These are phyloP conservation scores for Colletotrichum navitas DNA, from an alignment of 2,329 filamentous ascomycete genomes.

Conservation along the genomic window DNA sequence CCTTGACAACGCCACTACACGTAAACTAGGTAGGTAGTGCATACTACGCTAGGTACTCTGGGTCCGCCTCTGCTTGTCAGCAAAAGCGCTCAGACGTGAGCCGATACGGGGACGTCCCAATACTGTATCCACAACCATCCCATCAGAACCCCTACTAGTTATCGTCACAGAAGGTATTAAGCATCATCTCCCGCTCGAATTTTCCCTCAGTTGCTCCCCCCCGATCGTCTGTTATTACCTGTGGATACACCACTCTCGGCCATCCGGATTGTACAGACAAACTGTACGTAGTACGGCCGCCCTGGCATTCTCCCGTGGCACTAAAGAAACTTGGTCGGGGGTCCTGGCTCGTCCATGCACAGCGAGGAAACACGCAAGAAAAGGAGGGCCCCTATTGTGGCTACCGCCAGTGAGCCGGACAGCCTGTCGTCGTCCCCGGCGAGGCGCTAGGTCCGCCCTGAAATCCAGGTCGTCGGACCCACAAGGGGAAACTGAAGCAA, in stretches of 20 bases:
- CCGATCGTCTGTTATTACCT: constrained; percentile 34
- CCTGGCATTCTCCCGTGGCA: constrained; percentile 12
- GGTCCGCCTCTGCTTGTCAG: constrained; percentile 6
- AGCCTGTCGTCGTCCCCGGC: constrained; percentile 15
- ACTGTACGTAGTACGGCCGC: not conserved
- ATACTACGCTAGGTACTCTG: too few species aligned
- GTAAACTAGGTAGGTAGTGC: too few species aligned
- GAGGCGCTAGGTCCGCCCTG: constrained; percentile 24
- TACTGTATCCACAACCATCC: not conserved
- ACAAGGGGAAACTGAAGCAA: constrained; percentile 20
- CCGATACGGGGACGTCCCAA: not conserved
- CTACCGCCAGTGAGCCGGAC: constrained; percentile 24
- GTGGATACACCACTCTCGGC: constrained; percentile 36
- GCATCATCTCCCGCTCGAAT: constrained; percentile 31
- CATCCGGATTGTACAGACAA: constrained; percentile 30
- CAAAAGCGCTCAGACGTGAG: constrained; percentile 21
- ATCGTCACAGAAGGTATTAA: constrained; percentile 11
- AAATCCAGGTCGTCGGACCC: constrained; percentile 12
- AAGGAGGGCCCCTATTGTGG: constrained; percentile 39
- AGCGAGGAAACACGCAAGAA: constrained; percentile 6
- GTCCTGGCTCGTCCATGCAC: constrained; percentile 10
- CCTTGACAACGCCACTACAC: constrained; percentile 11
- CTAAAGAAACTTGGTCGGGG: constrained; percentile 29
- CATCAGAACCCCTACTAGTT: constrained; percentile 1
- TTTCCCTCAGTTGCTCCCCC: constrained; percentile 21